A percentile compares a stretch with the other conserved stretches of the same genome.
phyloP scores from a whole-genome alignment of 2,329 filamentous ascomycete species.

The Colletotrichum tropicale region DNA sequence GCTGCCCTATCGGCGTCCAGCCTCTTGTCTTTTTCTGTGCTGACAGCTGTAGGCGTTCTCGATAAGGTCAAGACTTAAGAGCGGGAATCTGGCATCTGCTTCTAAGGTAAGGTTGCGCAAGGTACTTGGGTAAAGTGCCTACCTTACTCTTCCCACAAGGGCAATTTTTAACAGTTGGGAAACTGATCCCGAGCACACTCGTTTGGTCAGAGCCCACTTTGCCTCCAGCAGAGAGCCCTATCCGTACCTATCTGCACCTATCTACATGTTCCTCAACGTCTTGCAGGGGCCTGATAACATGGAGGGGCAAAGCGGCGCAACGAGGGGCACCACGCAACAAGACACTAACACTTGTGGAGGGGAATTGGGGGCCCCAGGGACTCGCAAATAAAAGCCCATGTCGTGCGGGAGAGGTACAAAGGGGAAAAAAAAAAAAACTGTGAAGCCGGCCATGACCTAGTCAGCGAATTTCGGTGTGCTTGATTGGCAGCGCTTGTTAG shows the following conservation, averaged over 20 bases:
- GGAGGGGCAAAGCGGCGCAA: neutral
- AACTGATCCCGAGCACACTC: neutral
- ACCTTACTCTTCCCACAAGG: neutral
- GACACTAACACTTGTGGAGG: neutral
- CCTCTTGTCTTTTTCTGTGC: neutral
- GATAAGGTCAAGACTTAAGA: neutral
- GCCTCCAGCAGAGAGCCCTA: neutral
- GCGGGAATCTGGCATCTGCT: neutral
- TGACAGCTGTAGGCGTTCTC: neutral
- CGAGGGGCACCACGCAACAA: neutral
- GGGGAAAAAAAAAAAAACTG: neutral
- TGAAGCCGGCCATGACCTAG: neutral
- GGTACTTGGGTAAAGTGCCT: neutral
- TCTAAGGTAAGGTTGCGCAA: neutral
- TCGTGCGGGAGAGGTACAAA: neutral
- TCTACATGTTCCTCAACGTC: neutral
- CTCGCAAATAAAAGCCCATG: neutral
- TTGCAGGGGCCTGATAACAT: neutral
- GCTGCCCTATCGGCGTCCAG: neutral
- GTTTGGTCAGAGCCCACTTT: neutral
- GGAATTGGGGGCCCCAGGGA: neutral
- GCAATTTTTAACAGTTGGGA: neutral
- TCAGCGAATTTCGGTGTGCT: neutral
- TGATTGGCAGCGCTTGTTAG: constrained; percentile 17
- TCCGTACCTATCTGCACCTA: neutral